Percentiles rank a stretch among this genome's conserved stretches.
phyloP scores from a whole-genome alignment of 345 rosid species.

The Lagerstroemia speciosa region DNA sequence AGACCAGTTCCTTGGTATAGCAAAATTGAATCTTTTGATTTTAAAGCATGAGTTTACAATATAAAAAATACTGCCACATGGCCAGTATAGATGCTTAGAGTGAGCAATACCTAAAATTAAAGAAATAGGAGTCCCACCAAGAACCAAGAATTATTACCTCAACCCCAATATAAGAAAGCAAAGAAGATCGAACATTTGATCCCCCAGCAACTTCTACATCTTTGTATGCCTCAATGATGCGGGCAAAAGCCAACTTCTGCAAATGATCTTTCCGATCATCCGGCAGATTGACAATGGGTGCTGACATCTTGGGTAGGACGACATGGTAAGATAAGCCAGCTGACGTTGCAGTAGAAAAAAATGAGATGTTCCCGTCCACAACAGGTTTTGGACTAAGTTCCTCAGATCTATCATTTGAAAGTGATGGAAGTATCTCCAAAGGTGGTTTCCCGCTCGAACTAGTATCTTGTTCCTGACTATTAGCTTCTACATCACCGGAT shows the following conservation, averaged over 20 bases:
- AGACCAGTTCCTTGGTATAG: not conserved
- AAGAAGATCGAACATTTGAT: slow-evolving; percentile 64
- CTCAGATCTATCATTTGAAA: slow-evolving; percentile 72
- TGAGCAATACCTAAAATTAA: not conserved
- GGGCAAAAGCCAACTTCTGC: slow-evolving; percentile 58
- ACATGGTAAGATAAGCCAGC: slow-evolving; percentile 34
- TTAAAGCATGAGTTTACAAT: not conserved
- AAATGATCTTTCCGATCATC: slow-evolving; percentile 75
- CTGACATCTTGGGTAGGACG: slow-evolving; percentile 79
- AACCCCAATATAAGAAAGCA: slow-evolving; percentile 75
- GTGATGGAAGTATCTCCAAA: slow-evolving; percentile 43
- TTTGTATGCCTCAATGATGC: slow-evolving; percentile 74
- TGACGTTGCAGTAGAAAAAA: slow-evolving; percentile 57
- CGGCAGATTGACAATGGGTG: slow-evolving; percentile 69
- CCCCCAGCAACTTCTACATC: slow-evolving; percentile 76
- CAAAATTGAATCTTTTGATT: not conserved
- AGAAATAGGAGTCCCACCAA: not conserved
- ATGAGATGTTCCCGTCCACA: slow-evolving; percentile 36
- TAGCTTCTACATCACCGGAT: slow-evolving; percentile 50
- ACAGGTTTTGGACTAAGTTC: slow-evolving; percentile 70
- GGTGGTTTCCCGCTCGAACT: slow-evolving; percentile 40
- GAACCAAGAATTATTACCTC: slow-evolving; percentile 43
- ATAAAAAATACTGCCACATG: not conserved
- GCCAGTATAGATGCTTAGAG: not conserved
- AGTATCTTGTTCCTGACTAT: slow-evolving; percentile 48